Base-by-base conservation (phyloP, 352 stramenopile genomes). In the Phytophthora litchii region DNA sequence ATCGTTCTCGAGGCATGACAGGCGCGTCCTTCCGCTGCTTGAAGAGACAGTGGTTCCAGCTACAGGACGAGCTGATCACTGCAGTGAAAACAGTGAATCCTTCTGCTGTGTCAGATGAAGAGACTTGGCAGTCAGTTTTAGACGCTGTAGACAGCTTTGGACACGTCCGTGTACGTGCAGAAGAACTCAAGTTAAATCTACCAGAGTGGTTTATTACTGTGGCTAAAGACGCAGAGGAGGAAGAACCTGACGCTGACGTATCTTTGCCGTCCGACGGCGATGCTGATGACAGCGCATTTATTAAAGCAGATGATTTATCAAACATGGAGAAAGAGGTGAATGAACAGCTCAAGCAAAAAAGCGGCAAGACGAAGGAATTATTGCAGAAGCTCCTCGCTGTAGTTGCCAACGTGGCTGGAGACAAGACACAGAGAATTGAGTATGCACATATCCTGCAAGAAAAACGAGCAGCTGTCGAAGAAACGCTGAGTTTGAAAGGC, bases 151-250 rank as follows among this genome's bases (percentile, higher is more conserved):
- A 87, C 27, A 56, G 52, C 43, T 74, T 90, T 21, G 83, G 73
- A n/a, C 52, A 77, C 23, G 40, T 78, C 29, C 67, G 69, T 13
- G 58, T 87, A 17, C 70, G 63, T 7, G 38, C 62, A 6, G 68
- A 76, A 3, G 79, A 73, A n/a, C 59, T 92, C 1, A 73, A 57
- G 11, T 38, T 92, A 17, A 64, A 70, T 42, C 53, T 92, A 3
- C 83, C 83, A 11, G 80, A 92, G 64, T 92, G 83, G 83, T 92
- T 91, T 49, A 40, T 87, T 20, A 71, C 72, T 25, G 75, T 92
- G 41, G 79, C 58, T 4, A 80, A 74, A 29, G 79, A 88, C 25
- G 65, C 63, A 45, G 67, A 80, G 21, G 48, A 71, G 13, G 64
- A 80, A 13, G 44, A 78, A 31, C 55, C 58, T 0, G 70, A 72